These are phyloP conservation scores for Kondoa malvinella DNA, from an alignment of 768 basidiomycete genomes.

Conservation along the genomic window DNA sequence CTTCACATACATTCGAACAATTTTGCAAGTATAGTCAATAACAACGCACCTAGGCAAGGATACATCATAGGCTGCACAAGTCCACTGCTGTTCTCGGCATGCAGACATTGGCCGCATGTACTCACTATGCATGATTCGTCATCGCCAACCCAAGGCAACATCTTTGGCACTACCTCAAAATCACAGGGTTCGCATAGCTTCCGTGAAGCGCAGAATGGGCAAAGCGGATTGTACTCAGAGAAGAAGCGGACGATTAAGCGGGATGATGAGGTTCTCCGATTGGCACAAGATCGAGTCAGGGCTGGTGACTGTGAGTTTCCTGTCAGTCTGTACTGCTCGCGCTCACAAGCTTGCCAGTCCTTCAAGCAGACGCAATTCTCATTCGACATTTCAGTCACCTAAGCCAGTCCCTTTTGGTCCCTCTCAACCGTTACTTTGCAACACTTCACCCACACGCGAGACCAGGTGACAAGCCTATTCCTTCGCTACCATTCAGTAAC, in stretches of 20 bases:
- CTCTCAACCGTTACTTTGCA: slow-evolving; percentile 78
- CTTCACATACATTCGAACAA: slow-evolving; percentile 72
- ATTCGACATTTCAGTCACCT: slow-evolving; percentile 33
- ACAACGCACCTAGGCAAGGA: slow-evolving; percentile 47
- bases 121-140: slow-evolving; percentile 29
- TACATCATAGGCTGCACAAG: slow-evolving; percentile 71
- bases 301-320: slow-evolving; percentile 21
- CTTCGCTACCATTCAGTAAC: slow-evolving; percentile 5
- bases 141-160: background rate
- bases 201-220: slow-evolving; percentile 10
- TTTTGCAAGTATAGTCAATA: slow-evolving; percentile 47
- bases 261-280: slow-evolving; percentile 14
- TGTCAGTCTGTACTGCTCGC: background rate
- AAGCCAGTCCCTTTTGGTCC: slow-evolving; percentile 56
- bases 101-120: slow-evolving; percentile 65
- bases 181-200: background rate
- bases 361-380: slow-evolving; percentile 39
- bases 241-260: slow-evolving; percentile 24
- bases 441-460: slow-evolving; percentile 48
- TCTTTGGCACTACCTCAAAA: background rate
- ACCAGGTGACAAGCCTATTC: slow-evolving; percentile 5
- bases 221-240: slow-evolving; percentile 19
- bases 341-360: slow-evolving; percentile 17
- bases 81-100: slow-evolving; percentile 63
- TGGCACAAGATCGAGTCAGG: slow-evolving; percentile 12